Evolutionary conservation across 2,329 filamentous ascomycete genomes (phyloP), one percentile per base, ranked within the genome.

Genomic region (Alternaria brassicae): DNA sequence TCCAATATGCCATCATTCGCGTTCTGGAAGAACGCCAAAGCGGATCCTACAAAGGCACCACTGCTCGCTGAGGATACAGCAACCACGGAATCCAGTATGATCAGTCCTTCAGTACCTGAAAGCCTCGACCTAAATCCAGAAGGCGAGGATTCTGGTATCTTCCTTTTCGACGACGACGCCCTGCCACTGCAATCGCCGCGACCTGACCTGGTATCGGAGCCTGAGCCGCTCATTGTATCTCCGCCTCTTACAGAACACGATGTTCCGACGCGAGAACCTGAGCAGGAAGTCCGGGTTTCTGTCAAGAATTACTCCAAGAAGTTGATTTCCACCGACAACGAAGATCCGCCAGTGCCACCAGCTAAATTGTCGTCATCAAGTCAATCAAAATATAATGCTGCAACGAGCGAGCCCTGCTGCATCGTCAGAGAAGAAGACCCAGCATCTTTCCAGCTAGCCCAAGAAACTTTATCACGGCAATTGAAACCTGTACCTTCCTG

Each of bases 1-100:
- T 10, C 13, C 6, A 15, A 37, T 2, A 70, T 71, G 68, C 68
- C 68, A 4, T 68, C 68, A 6, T 68, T 71, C 37, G 50, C 67
- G 30, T 70, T 69, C 36, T 68, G 66, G 68, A 69, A 66, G 44
- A 62, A 40, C 48, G 34, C 60, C 19, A 69, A 65, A 48, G 15
- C 19, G 8, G 61, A 66, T n/a, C 59, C 62, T 25, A 27, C 56
- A 3, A 59, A 51, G 28, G 36, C 53, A 28, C 56, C 60, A 2
- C 50, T 62, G 1, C 52, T 61, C 3, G 61, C 27, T 9, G 58
- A 59, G 21, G 49, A 59, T 53, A 48, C 50, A 3, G 45, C 57
- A 6, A 44, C 53, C 9, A 25, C 49, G 17, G 50, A 60, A 3
- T 3, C 44, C 12, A 56, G 47, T 9, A 39, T 23, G 3, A 53